phyloP scores from a whole-genome alignment of 208 protist species.

The Acanthamoeba culbertsoni region DNA sequence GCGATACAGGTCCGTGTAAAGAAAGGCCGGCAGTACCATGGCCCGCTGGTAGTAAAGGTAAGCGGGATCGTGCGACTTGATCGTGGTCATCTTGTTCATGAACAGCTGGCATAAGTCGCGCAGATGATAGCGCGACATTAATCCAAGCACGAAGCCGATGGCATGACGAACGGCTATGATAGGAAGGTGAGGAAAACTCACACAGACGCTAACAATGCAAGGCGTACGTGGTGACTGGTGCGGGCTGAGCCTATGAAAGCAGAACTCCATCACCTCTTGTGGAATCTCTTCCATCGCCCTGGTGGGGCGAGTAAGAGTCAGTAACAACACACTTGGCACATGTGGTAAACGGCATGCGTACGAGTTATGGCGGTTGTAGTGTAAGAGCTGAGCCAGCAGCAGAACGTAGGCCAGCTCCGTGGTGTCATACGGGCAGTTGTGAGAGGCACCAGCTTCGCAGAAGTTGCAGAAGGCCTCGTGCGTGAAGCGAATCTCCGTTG shows the following conservation, averaged over 20 bases:
- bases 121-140: background rate
- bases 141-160: background rate
- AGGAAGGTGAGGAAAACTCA: background rate
- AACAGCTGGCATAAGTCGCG: constrained; percentile 32
- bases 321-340: no score
- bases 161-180: background rate
- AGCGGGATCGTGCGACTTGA: background rate
- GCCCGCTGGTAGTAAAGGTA: background rate
- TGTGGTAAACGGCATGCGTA: no score
- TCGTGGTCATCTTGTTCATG: constrained; percentile 34
- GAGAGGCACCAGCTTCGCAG: background rate
- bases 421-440: background rate
- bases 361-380: background rate
- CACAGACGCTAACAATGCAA: background rate
- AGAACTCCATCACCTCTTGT: background rate
- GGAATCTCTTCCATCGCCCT: constrained; percentile 20
- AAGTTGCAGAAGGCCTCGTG: background rate
- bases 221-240: background rate
- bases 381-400: background rate
- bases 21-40: background rate
- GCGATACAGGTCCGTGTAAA: background rate
- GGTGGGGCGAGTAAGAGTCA: background rate
- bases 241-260: background rate
- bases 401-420: background rate
- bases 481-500: background rate